phyloP scores from a whole-genome alignment of 2,329 filamentous ascomycete species.

The Apiospora koreana region DNA sequence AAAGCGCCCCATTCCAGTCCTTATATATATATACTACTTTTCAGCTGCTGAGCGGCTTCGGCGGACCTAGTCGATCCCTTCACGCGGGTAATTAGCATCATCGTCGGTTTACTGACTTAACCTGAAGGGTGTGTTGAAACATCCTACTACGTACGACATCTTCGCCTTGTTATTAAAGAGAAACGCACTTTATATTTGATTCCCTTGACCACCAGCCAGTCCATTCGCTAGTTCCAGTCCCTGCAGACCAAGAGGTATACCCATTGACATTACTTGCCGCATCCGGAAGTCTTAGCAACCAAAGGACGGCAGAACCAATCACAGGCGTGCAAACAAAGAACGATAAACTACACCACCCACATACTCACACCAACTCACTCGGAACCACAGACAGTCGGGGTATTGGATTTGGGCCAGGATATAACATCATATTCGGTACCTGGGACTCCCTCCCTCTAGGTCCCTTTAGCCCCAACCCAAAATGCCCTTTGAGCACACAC shows the following conservation, averaged over 20 bases:
- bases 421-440: not conserved
- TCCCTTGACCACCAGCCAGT: not conserved
- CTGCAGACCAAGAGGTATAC: not conserved
- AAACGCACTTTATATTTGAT: not conserved
- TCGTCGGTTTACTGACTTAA: not conserved
- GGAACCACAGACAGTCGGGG: not conserved
- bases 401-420: not conserved
- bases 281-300: not conserved
- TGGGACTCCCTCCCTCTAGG: not conserved
- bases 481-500: constrained; percentile 7
- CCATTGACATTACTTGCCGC: not conserved
- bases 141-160: not conserved
- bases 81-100: not conserved
- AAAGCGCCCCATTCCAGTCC: not conserved
- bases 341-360: not conserved
- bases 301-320: not conserved
- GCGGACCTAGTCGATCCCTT: not conserved
- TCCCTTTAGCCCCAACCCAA: not conserved
- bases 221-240: not conserved
- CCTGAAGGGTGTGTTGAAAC: not conserved
- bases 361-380: constrained; percentile 5
- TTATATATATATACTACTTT: not conserved
- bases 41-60: constrained; percentile 9
- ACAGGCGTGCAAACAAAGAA: constrained; percentile 3
- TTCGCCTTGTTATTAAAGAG: not conserved